These are phyloP conservation scores for Phytophthora pluvialis DNA, from an alignment of 352 stramenopile genomes.

Conservation along the genomic window DNA sequence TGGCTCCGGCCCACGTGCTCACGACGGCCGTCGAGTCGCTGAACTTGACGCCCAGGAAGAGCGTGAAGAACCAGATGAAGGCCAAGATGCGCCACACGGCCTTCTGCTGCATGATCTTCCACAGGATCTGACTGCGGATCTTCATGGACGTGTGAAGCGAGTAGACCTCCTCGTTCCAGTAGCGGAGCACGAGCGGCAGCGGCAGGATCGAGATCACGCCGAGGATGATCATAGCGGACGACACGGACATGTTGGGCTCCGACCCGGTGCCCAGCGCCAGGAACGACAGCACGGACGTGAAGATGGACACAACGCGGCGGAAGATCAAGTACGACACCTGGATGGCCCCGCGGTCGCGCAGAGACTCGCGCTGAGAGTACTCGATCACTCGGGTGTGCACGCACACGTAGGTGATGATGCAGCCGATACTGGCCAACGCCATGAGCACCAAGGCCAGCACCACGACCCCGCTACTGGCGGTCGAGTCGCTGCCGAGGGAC, in stretches of 20 bases:
- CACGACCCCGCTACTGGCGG: conserved; percentile 41
- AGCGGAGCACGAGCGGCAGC: conserved; percentile 53
- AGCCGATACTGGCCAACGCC: conserved; percentile 57
- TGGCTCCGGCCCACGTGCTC: conserved; percentile 47
- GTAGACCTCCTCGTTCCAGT: conserved; percentile 74
- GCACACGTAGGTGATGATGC: conserved; percentile 71
- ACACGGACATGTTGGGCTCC: conserved; percentile 49
- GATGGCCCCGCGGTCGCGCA: conserved; percentile 63
- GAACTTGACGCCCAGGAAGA: conserved; percentile 70
- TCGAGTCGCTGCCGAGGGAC: conserved; percentile 33
- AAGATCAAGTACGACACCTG: conserved; percentile 71
- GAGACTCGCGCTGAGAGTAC: conserved; percentile 64
- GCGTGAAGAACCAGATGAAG: conserved; percentile 67
- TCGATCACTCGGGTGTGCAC: conserved; percentile 71
- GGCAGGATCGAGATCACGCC: conserved; percentile 61
- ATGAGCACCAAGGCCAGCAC: conserved; percentile 51
- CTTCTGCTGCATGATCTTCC: conserved; percentile 84
- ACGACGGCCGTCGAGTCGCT: conserved; percentile 50
- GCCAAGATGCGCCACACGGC: conserved; percentile 71
- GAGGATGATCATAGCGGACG: conserved; percentile 52
- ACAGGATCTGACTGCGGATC: conserved; percentile 66
- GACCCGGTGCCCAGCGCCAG: conserved; percentile 45
- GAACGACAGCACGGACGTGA: conserved; percentile 61
- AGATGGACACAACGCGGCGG: conserved; percentile 59
- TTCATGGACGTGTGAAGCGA: conserved; percentile 66